Conservation (phyloP, 257 asterid species). For the Mentha longifolia region DNA sequence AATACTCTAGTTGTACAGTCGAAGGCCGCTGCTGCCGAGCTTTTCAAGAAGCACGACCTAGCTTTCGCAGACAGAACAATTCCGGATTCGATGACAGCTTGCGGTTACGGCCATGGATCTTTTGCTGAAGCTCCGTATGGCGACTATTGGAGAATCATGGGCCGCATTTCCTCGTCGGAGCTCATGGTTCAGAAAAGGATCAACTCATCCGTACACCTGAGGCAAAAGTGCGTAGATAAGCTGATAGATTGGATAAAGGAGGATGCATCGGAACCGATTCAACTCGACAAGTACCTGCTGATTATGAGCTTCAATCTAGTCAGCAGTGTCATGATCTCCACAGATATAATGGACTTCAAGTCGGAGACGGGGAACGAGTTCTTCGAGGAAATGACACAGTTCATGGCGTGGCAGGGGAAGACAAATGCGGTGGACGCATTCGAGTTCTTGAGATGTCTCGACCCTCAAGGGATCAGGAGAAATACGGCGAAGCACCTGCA, state of each 20-base stretch:
- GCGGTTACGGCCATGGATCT: constrained; percentile 35
- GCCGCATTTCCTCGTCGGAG: constrained; percentile 42
- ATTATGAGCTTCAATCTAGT: constrained; percentile 41
- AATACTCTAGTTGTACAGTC: constrained; percentile 40
- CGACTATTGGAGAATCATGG: neutral
- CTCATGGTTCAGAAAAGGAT: constrained; percentile 35
- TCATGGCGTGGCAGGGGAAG: constrained; percentile 39
- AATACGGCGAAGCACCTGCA: constrained; percentile 32
- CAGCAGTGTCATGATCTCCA: too few species aligned
- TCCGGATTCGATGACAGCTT: constrained; percentile 32
- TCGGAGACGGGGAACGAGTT: constrained; percentile 39
- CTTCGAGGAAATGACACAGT: constrained; percentile 33
- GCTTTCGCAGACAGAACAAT: constrained; percentile 36
- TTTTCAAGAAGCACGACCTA: constrained; percentile 50
- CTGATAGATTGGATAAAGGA: too few species aligned
- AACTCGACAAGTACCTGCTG: constrained; percentile 38
- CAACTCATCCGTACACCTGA: too few species aligned
- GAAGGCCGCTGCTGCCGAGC: constrained; percentile 44
- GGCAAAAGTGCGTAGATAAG: too few species aligned
- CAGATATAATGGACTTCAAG: constrained; percentile 39
- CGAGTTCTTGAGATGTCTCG: constrained; percentile 46
- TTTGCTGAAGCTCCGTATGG: constrained; percentile 1
- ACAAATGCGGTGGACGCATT: constrained; percentile 51
- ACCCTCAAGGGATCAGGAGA: constrained; percentile 46
- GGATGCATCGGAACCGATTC: constrained; percentile 26